Evolutionary conservation across 148 eudicot species (phyloP).

Genomic region (Camellia lanceoleosa): DNA sequence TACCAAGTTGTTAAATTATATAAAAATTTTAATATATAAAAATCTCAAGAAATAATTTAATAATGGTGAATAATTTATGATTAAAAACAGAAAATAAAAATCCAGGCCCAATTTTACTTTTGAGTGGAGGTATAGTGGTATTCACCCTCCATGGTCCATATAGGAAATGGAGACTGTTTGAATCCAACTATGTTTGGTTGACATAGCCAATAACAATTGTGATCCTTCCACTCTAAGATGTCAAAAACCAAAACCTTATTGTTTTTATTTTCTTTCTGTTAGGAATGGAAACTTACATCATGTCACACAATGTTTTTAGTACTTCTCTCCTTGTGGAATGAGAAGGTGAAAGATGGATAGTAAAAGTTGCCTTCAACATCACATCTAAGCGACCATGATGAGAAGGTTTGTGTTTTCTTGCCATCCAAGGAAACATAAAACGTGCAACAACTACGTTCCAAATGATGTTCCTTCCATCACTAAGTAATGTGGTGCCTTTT

Average conservation of each 20-base stretch:
- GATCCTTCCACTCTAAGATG: neutral
- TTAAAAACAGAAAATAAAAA: no score
- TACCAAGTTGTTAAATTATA: no score
- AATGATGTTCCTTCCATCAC: conserved; percentile 3
- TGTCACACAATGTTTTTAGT: no score
- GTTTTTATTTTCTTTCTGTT: no score
- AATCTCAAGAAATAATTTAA: no score
- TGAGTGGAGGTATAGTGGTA: neutral
- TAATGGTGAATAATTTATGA: no score
- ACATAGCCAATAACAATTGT: neutral
- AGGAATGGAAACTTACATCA: no score
- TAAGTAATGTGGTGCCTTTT: neutral
- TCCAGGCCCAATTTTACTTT: no score
- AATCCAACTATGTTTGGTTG: neutral
- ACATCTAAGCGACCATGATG: conserved; percentile 21
- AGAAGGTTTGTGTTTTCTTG: conserved; percentile 14
- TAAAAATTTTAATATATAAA: no score
- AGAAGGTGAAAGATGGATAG: neutral
- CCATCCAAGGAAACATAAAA: conserved; percentile 17
- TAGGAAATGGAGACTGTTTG: no score
- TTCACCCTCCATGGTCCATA: no score
- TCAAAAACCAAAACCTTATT: neutral
- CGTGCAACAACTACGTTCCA: conserved; percentile 15
- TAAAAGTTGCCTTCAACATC: conserved; percentile 9
- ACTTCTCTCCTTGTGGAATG: neutral